Conservation (phyloP, 768 basidiomycete genomes). For the Boletus patriciae region DNA sequence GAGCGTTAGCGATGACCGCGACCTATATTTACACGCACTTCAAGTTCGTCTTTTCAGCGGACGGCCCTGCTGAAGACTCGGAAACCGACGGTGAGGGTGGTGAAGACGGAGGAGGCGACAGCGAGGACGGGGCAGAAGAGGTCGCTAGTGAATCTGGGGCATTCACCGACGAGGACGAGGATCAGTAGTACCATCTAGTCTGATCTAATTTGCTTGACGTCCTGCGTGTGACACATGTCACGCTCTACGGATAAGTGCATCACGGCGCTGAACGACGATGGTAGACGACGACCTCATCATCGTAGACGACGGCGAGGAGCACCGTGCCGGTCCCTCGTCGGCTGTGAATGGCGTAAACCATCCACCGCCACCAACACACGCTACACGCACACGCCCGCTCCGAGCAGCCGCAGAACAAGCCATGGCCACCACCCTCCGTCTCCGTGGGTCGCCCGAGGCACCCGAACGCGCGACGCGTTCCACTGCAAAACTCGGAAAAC, state of each 20-base stretch:
- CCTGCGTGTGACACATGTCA: conserved; percentile 17
- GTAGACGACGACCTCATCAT: conserved; percentile 66
- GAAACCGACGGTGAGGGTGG: background rate
- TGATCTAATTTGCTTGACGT: too few relatives aligned
- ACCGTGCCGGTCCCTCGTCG: conserved; percentile 39
- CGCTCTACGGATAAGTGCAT: background rate
- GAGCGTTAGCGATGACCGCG: conserved; percentile 44
- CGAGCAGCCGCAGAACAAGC: conserved; percentile 36
- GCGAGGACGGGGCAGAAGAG: conserved; percentile 18
- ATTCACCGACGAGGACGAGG: conserved; percentile 19
- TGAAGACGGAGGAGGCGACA: conserved; percentile 2
- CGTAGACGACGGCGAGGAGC: conserved; percentile 55
- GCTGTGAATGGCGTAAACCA: conserved; percentile 26
- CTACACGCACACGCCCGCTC: conserved; percentile 33
- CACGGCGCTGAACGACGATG: conserved; percentile 1
- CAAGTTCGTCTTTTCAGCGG: background rate
- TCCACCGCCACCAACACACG: conserved; percentile 13
- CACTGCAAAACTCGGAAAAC: conserved; percentile 43
- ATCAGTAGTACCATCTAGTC: background rate
- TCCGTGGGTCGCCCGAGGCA: conserved; percentile 30
- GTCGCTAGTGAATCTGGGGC: background rate
- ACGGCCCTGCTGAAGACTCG: background rate
- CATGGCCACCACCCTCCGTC: conserved; percentile 36
- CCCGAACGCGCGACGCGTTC: conserved; percentile 60
- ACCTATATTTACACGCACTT: conserved; percentile 34